These are phyloP conservation scores for Dothistroma septosporum DNA, from an alignment of 2,329 filamentous ascomycete genomes.

Conservation along the genomic window DNA sequence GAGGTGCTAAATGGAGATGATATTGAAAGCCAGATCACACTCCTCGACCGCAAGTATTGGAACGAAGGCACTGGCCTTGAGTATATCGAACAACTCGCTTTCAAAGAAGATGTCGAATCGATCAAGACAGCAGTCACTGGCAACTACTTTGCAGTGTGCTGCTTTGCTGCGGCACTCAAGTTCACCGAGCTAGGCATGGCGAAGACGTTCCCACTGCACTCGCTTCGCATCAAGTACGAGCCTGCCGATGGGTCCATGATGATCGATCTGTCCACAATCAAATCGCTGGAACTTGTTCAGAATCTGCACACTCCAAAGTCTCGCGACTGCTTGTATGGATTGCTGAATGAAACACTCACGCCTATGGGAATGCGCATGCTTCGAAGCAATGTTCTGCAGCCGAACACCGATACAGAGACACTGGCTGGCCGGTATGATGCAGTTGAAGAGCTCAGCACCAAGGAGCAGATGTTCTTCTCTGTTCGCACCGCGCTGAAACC, in stretches of 20 bases:
- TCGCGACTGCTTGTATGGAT: slow-evolving; percentile 74
- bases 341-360: slow-evolving; percentile 80
- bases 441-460: slow-evolving; percentile 72
- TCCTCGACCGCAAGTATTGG: slow-evolving; percentile 76
- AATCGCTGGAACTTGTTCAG: slow-evolving; percentile 83
- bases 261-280: slow-evolving; percentile 85
- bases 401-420: slow-evolving; percentile 67
- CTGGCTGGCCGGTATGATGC: slow-evolving; percentile 74
- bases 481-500: slow-evolving; percentile 71
- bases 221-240: slow-evolving; percentile 79
- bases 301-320: slow-evolving; percentile 76
- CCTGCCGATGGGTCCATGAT: slow-evolving; percentile 91
- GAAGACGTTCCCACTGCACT: slow-evolving; percentile 69
- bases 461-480: slow-evolving; percentile 79
- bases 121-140: slow-evolving; percentile 74
- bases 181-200: slow-evolving; percentile 70
- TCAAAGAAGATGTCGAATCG: slow-evolving; percentile 72
- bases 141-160: slow-evolving; percentile 83
- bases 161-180: slow-evolving; percentile 81
- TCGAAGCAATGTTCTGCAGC: slow-evolving; percentile 81
- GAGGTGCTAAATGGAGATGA: slow-evolving; percentile 53
- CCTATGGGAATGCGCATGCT: slow-evolving; percentile 85
- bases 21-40: slow-evolving; percentile 53
- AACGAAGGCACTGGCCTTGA: slow-evolving; percentile 73
- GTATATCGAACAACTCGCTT: slow-evolving; percentile 73